Evolutionary conservation across 306 rosid genomes (phyloP), one percentile per base, ranked within the genome.

Genomic region (Sophora flavescens): DNA sequence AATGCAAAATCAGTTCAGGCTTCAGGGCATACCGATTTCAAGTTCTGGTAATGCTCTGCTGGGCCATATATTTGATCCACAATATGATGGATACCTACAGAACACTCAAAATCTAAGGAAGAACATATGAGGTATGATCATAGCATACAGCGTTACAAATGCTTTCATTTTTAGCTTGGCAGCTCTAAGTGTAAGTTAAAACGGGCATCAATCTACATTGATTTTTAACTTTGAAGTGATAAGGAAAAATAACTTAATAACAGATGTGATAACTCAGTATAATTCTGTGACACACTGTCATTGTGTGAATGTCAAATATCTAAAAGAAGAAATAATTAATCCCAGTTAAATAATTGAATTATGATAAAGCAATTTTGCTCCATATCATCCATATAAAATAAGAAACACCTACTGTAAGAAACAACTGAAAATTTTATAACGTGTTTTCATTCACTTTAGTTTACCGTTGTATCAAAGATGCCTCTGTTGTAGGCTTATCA

Each of bases 11-110:
- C 33, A 35, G 81, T 70, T 75, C 42, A 66, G 52, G 51, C 70
- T 70, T 76, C 70, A 47, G 52, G 58, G 69, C 87, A 51, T 88
- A 94, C 98, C 96, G 48, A 72, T 80, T 87, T 92, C 97, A 85
- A 94, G 89, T 78, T 94, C 95, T 42, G 97, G 97, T 79, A 94
- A 79, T 22, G 93, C 85, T 17, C 63, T 82, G 63, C 67, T 78
- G 44, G 97, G 98, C 98, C 98, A 94, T 79, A 92, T 88, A 83
- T 94, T 94, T 68, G 96, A 86, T 72, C 97, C 90, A 78, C 97
- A 94, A 61, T 92, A 92, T 56, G 97, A 89, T 15, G 97, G 97
- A 80, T 92, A 94, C 89, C 98, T 94, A 81, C 70, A 78, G 76
- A 44, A 68, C 35, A 87, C 78, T 59, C 14, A 82, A 87, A 78